Base-by-base conservation (phyloP, 2,329 filamentous ascomycete species). In the Hypoxylon sp. region DNA sequence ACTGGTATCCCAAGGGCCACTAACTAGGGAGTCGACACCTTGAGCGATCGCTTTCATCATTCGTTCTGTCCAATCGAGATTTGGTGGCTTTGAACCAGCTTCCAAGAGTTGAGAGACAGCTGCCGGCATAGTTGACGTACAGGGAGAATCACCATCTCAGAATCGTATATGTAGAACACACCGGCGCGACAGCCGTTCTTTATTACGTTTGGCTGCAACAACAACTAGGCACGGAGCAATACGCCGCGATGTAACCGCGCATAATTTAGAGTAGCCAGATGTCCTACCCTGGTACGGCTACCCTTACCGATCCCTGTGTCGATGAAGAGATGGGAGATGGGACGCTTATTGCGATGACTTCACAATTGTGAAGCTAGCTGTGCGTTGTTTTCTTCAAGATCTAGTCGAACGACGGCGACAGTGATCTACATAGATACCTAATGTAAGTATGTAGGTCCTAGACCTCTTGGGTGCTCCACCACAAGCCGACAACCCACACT, bases 191-290 rank as follows among this genome's bases (percentile, higher is more conserved):
- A 57, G 49, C 57, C 61, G 51, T 50, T 20, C 51, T 48, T 58
- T 57, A 67, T 67, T 65, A 60, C 67, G 61, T 69, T 69, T 63
- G 32, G 52, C 50, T 63, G 65, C 54, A 56, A 62, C 50, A 26
- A 51, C 36, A 38, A 7, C 40, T 67, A 50, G 40, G 24, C 44
- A 56, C 33, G 51, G 56, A 63, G 61, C 58, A 67, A 69, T 67
- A 54, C 64, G 58, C 64, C 54, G 42, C 54, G 26, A 69, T 69
- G 60, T 61, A 67, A 69, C 67, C 32, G 58, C 30, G 57, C 36
- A 28, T 26, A 36, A 5, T 22, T 46, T 54, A 38, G 30, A 24
- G 44, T 50, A 57, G 44, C 18, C 26, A 45, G n/a, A 32, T 56
- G 18, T 50, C 20, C 36, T 53, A 50, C 46, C 56, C 49, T 40